Evolutionary conservation across 164 flowering plant species (phyloP).

Genomic region (Magnolia kwangsiensis): DNA sequence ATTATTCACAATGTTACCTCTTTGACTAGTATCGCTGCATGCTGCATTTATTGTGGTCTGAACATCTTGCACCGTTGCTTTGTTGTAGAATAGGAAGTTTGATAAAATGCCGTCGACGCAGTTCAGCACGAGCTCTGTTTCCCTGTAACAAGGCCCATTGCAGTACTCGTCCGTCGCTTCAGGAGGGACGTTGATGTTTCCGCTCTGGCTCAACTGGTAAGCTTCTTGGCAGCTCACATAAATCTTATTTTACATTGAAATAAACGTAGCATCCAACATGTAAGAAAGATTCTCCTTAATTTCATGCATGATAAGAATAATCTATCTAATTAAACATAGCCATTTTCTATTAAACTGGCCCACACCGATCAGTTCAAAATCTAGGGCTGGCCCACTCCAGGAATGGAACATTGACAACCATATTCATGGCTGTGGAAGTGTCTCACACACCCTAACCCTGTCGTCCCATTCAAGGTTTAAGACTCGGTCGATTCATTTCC

Average conservation of each 20-base stretch:
- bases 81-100: conserved; percentile 61
- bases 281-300: not conserved
- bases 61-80: conserved; percentile 53
- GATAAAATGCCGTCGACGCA: conserved; percentile 50
- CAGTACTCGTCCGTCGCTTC: conserved; percentile 59
- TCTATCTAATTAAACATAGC: no score
- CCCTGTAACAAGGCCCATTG: conserved; percentile 67
- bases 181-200: conserved; percentile 54
- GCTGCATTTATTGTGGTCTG: conserved; percentile 57
- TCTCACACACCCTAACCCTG: no score
- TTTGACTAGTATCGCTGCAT: conserved; percentile 48
- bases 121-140: conserved; percentile 66
- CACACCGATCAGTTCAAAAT: no score
- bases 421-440: no score
- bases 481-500: no score
- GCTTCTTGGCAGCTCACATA: conserved; percentile 68
- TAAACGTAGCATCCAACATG: not conserved
- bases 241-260: conserved; percentile 31
- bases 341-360: no score
- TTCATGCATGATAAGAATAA: not conserved
- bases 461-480: no score
- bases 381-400: no score
- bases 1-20: conserved; percentile 40
- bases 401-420: no score
- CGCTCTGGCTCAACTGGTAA: conserved; percentile 51